Conservation (phyloP, 2,329 filamentous ascomycete species). For the Metarhizium sp. region DNA sequence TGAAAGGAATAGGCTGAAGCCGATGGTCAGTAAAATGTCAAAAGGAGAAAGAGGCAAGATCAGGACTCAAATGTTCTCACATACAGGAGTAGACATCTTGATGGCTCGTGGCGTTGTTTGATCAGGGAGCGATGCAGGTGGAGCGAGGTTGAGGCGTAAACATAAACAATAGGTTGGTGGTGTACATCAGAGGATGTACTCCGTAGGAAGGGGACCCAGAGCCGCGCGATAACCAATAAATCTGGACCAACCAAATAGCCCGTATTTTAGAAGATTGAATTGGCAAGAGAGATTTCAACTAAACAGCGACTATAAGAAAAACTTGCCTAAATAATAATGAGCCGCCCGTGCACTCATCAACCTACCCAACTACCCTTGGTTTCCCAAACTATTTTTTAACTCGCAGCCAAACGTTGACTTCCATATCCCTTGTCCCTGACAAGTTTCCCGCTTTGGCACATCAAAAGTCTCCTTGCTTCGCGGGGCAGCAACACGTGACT, state of each 20-base stretch:
- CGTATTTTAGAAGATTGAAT: neutral
- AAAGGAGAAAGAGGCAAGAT: neutral
- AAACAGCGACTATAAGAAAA: no score
- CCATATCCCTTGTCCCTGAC: no score
- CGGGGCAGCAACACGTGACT: slow-evolving; percentile 19
- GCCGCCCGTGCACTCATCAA: neutral
- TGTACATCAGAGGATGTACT: neutral
- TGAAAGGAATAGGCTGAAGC: slow-evolving; percentile 61
- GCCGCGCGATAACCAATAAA: neutral
- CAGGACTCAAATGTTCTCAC: neutral
- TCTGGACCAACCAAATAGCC: neutral
- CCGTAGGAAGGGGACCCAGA: neutral
- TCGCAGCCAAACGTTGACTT: no score
- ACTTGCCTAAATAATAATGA: no score
- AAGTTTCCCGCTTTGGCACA: no score
- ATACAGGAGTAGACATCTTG: slow-evolving; percentile 30
- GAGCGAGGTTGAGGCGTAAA: slow-evolving; percentile 5
- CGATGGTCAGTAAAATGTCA: neutral
- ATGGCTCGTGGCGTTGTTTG: slow-evolving; percentile 7
- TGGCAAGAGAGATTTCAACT: no score
- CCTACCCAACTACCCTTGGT: no score
- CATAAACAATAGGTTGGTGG: slow-evolving; percentile 1
- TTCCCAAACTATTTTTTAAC: no score
- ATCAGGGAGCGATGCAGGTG: slow-evolving; percentile 8
- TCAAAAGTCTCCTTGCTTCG: slow-evolving; percentile 4